These are phyloP conservation scores for Blastobotrys parvus DNA, from an alignment of 805 yeast genomes.

Conservation along the genomic window DNA sequence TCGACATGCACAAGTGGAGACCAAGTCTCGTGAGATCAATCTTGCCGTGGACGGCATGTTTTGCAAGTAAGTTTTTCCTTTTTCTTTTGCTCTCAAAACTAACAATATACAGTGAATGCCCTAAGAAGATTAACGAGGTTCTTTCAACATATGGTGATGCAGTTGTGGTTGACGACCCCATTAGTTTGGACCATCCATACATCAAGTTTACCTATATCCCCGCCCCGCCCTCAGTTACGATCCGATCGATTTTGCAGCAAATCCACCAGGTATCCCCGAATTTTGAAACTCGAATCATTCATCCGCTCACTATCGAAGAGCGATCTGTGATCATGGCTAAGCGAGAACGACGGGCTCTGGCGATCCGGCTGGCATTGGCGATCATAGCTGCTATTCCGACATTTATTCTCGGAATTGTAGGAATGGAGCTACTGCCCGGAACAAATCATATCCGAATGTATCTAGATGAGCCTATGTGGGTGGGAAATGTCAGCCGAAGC, in stretches of 20 bases:
- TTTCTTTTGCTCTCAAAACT: background rate
- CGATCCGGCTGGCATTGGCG: slow-evolving; percentile 40
- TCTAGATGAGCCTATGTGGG: slow-evolving; percentile 56
- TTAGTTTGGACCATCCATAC: slow-evolving; percentile 47
- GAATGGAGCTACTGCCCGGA: slow-evolving; percentile 49
- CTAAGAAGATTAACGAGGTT: slow-evolving; percentile 43
- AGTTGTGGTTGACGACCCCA: slow-evolving; percentile 43
- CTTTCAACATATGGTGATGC: slow-evolving; percentile 49
- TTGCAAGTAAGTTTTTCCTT: slow-evolving; percentile 34
- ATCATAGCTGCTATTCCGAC: slow-evolving; percentile 56
- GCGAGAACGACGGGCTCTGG: slow-evolving; percentile 40
- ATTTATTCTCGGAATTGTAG: slow-evolving; percentile 59
- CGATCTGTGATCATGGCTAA: slow-evolving; percentile 44
- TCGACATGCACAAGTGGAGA: slow-evolving; percentile 40
- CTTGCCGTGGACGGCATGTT: slow-evolving; percentile 57
- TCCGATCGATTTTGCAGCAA: slow-evolving; percentile 46
- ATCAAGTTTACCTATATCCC: slow-evolving; percentile 63
- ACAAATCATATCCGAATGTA: slow-evolving; percentile 38
- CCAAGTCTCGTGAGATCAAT: slow-evolving; percentile 46
- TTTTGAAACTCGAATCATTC: slow-evolving; percentile 46
- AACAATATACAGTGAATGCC: slow-evolving; percentile 40
- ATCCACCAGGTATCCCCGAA: slow-evolving; percentile 38
- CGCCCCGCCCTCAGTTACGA: slow-evolving; percentile 41
- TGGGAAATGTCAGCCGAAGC: slow-evolving; percentile 49
- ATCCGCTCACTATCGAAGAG: slow-evolving; percentile 54